Percentiles rank a stretch among this genome's conserved stretches.
phyloP scores from a whole-genome alignment of 2,329 filamentous ascomycete genomes.

The Myriosclerotinia duriaeana region DNA sequence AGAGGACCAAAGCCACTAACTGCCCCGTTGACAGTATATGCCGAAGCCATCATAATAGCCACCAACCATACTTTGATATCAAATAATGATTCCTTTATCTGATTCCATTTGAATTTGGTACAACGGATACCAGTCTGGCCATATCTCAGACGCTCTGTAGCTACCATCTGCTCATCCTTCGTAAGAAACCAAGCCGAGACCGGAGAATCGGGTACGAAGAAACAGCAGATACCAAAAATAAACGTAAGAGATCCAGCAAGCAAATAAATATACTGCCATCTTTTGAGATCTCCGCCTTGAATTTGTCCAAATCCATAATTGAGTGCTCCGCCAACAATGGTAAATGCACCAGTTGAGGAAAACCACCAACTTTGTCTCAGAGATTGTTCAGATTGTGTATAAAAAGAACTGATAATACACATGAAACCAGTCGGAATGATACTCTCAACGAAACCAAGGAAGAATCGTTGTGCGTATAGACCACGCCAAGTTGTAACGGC shows the following conservation, averaged over 20 bases:
- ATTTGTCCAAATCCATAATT: slow-evolving; percentile 71
- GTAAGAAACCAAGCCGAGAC: slow-evolving; percentile 68
- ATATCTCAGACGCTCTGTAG: slow-evolving; percentile 60
- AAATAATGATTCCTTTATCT: slow-evolving; percentile 57
- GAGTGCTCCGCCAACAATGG: slow-evolving; percentile 60
- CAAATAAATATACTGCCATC: slow-evolving; percentile 67
- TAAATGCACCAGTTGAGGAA: slow-evolving; percentile 53
- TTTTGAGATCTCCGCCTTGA: slow-evolving; percentile 50
- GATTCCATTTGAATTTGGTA: slow-evolving; percentile 57
- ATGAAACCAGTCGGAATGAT: slow-evolving; percentile 67
- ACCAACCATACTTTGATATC: slow-evolving; percentile 66
- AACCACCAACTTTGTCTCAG: slow-evolving; percentile 69
- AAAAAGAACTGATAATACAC: slow-evolving; percentile 60
- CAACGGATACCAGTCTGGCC: slow-evolving; percentile 65
- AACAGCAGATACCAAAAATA: slow-evolving; percentile 63
- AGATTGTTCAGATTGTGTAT: slow-evolving; percentile 64
- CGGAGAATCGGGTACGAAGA: slow-evolving; percentile 64
- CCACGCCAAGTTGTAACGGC: slow-evolving; percentile 63
- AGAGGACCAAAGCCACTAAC: slow-evolving; percentile 69
- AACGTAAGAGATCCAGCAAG: slow-evolving; percentile 54
- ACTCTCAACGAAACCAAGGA: slow-evolving; percentile 60
- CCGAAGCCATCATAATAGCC: slow-evolving; percentile 66
- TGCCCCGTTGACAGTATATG: slow-evolving; percentile 71
- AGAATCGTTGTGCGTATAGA: slow-evolving; percentile 66
- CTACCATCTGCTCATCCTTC: slow-evolving; percentile 59